Percentiles rank a stretch among this genome's conserved stretches.
phyloP scores from a whole-genome alignment of 2,329 filamentous ascomycete species.

The Phaeosphaeriaceae sp. region DNA sequence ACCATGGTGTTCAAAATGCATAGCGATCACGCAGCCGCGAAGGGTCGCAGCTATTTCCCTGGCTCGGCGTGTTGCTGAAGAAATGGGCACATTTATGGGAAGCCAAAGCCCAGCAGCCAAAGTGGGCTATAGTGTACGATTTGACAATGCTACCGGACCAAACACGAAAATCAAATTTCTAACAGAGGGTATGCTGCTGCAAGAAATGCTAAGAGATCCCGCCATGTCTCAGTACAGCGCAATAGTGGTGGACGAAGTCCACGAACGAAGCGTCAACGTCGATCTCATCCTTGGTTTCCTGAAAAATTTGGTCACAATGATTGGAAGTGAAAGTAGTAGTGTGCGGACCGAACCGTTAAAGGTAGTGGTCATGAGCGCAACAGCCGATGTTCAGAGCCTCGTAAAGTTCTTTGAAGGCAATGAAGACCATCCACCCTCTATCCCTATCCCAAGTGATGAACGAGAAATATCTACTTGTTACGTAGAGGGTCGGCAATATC shows the following conservation, averaged over 20 bases:
- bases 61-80: conserved; percentile 84
- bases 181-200: conserved; percentile 94
- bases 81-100: conserved; percentile 72
- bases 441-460: neutral
- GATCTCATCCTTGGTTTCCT: conserved; percentile 90
- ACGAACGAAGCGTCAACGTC: conserved; percentile 89
- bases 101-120: conserved; percentile 63
- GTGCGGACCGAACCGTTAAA: conserved; percentile 69
- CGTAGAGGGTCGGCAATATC: conserved; percentile 86
- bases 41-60: conserved; percentile 92
- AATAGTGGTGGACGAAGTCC: conserved; percentile 93
- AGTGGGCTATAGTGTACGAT: conserved; percentile 94
- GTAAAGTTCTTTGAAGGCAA: conserved; percentile 71
- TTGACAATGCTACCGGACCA: conserved; percentile 83
- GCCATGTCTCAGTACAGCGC: conserved; percentile 84
- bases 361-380: conserved; percentile 96
- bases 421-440: conserved; percentile 4
- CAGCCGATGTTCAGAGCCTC: conserved; percentile 83
- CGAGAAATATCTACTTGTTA: conserved; percentile 59
- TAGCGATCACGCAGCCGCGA: conserved; percentile 93
- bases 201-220: conserved; percentile 89
- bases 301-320: conserved; percentile 72
- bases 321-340: conserved; percentile 71
- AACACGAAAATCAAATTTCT: conserved; percentile 90
- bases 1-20: conserved; percentile 77